Evolutionary conservation across 305 asterid genomes (phyloP).

Genomic region (Fraxinus baroniana): DNA sequence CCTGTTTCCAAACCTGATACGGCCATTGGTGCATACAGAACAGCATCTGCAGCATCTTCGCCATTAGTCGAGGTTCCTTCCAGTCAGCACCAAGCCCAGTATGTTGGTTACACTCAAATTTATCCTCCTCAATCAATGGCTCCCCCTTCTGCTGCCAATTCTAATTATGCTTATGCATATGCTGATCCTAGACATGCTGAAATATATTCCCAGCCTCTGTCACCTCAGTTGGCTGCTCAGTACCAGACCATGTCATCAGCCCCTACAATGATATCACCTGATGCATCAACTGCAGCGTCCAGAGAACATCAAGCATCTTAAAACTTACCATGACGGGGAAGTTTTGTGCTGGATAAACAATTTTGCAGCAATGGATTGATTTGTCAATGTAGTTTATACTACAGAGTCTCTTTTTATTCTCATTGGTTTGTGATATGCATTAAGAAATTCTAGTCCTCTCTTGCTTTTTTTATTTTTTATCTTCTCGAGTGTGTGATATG

Average conservation of each 20-base stretch:
- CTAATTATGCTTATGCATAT: conserved; percentile 58
- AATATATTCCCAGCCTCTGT: conserved; percentile 66
- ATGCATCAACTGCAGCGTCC: conserved; percentile 51
- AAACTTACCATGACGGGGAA: conserved; percentile 57
- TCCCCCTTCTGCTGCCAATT: conserved; percentile 53
- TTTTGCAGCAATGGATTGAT: conserved; percentile 73
- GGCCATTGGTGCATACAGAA: conserved; percentile 55
- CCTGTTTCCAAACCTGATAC: conserved; percentile 60
- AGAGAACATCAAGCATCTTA: conserved; percentile 59
- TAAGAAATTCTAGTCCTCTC: conserved; percentile 34
- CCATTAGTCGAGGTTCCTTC: conserved; percentile 58
- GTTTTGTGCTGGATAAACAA: conserved; percentile 54
- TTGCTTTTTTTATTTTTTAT: background rate
- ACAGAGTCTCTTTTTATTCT: conserved; percentile 1
- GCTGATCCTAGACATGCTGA: conserved; percentile 67
- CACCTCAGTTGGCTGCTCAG: conserved; percentile 69
- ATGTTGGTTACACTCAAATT: conserved; percentile 67
- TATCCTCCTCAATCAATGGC: conserved; percentile 71
- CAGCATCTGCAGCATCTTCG: conserved; percentile 45
- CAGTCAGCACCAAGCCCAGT: conserved; percentile 52
- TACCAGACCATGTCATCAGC: conserved; percentile 66
- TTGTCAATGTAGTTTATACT: conserved; percentile 38
- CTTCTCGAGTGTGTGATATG: conserved; percentile 36
- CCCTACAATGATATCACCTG: conserved; percentile 42
- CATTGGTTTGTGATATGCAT: too few species aligned